Conservation (phyloP, 345 rosid species). For the Sonneratia caseolaris region DNA sequence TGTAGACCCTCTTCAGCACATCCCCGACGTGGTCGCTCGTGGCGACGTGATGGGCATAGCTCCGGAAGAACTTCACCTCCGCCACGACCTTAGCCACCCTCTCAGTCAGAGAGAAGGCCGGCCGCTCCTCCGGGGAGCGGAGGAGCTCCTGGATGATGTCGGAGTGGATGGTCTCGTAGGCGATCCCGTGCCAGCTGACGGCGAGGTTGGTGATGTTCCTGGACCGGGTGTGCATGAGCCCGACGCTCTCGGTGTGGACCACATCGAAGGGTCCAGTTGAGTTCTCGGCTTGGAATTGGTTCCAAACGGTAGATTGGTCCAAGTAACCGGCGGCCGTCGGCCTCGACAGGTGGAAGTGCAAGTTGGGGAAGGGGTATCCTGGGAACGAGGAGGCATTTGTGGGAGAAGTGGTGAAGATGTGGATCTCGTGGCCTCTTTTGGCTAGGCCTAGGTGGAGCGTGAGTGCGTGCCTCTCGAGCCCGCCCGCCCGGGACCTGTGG, state of each 20-base stretch:
- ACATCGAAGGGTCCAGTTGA: conserved; percentile 69
- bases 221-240: conserved; percentile 76
- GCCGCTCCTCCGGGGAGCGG: conserved; percentile 46
- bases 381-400: conserved; percentile 40
- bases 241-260: conserved; percentile 78
- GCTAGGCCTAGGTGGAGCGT: conserved; percentile 81
- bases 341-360: conserved; percentile 62
- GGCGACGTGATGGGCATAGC: conserved; percentile 79
- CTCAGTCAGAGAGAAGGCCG: conserved; percentile 39
- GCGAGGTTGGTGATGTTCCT: conserved; percentile 49
- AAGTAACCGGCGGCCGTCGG: conserved; percentile 71
- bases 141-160: conserved; percentile 81
- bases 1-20: conserved; percentile 72
- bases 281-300: conserved; percentile 59
- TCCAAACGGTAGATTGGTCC: conserved; percentile 62
- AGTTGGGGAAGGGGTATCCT: conserved; percentile 28
- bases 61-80: conserved; percentile 80
- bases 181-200: conserved; percentile 88
- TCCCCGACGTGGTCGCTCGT: conserved; percentile 93
- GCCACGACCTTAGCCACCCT: conserved; percentile 55
- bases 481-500: conserved; percentile 69
- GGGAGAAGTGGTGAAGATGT: conserved; percentile 64
- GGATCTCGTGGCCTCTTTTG: conserved; percentile 76
- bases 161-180: conserved; percentile 80
- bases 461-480: conserved; percentile 79